Conservation (phyloP, 129 eudicot species). For the Ambrosia trifida region DNA sequence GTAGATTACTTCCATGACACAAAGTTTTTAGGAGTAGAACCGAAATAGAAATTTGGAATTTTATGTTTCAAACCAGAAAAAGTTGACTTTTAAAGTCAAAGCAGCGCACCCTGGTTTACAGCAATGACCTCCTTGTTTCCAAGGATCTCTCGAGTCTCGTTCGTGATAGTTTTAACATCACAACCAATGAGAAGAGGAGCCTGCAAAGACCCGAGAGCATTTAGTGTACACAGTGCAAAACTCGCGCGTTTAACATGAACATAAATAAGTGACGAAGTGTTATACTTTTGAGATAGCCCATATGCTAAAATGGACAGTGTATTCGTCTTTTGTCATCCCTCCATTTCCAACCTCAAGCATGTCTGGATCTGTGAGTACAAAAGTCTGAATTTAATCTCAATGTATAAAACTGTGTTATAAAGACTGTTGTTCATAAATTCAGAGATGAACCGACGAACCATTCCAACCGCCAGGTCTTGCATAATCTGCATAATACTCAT, state of each 20-base stretch:
- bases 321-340: conserved; percentile 81
- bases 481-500: conserved; percentile 74
- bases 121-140: conserved; percentile 80
- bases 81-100: not conserved
- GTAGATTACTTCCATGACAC: not conserved
- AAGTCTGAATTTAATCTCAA: not conserved
- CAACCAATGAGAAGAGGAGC: conserved; percentile 93
- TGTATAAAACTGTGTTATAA: not conserved
- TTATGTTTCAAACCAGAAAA: not conserved
- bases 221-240: not conserved
- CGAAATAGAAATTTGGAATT: not conserved
- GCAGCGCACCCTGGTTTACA: conserved; percentile 67
- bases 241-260: not conserved
- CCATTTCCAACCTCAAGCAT: conserved; percentile 98
- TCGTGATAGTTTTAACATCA: conserved; percentile 59
- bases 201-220: conserved; percentile 32
- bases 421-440: not conserved
- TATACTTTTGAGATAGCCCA: conserved; percentile 91
- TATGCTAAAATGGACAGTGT: conserved; percentile 78
- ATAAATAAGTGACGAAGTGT: not conserved
- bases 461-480: conserved; percentile 99
- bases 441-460: conserved; percentile 48
- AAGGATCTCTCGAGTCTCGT: conserved; percentile 62
- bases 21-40: conserved; percentile 5
- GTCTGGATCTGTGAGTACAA: conserved; percentile 70